phyloP scores from a whole-genome alignment of 805 yeast genomes.

The Grigorovia transvaalensis region DNA sequence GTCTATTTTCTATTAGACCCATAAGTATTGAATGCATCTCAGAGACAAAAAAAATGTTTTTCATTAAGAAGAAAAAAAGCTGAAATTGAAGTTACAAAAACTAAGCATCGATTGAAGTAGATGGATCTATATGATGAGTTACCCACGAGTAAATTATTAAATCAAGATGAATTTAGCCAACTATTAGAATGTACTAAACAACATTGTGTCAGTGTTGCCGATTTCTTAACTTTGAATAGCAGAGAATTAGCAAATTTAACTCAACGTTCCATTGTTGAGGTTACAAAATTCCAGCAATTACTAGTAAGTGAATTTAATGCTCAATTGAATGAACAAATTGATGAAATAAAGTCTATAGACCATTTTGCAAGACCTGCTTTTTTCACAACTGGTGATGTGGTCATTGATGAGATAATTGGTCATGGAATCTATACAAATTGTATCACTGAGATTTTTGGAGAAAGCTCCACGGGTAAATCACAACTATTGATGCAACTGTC shows the following conservation, averaged over 20 bases:
- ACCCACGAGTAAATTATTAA: constrained; percentile 29
- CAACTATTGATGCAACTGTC: constrained; percentile 64
- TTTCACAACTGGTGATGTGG: constrained; percentile 45
- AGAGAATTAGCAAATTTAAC: constrained; percentile 27
- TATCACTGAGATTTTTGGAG: constrained; percentile 72
- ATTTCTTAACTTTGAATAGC: constrained; percentile 32
- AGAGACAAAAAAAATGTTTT: no score
- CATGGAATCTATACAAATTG: constrained; percentile 50
- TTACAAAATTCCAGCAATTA: constrained; percentile 16
- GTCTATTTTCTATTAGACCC: not conserved
- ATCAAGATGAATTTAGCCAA: constrained; percentile 24
- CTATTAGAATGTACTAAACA: constrained; percentile 23
- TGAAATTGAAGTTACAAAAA: not conserved
- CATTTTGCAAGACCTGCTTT: not conserved
- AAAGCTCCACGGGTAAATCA: constrained; percentile 79
- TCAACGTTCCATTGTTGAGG: constrained; percentile 28
- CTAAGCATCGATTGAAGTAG: not conserved
- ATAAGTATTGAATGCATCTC: no score
- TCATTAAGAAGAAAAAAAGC: not conserved
- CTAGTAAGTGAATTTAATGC: constrained; percentile 12
- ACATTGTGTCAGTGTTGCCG: constrained; percentile 31
- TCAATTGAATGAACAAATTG: constrained; percentile 6
- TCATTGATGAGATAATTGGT: constrained; percentile 38
- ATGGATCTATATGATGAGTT: constrained; percentile 37
- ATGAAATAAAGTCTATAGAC: not conserved